Evolutionary conservation across 2,329 filamentous ascomycete genomes (phyloP).

Genomic region (Lachnellula occidentalis): DNA sequence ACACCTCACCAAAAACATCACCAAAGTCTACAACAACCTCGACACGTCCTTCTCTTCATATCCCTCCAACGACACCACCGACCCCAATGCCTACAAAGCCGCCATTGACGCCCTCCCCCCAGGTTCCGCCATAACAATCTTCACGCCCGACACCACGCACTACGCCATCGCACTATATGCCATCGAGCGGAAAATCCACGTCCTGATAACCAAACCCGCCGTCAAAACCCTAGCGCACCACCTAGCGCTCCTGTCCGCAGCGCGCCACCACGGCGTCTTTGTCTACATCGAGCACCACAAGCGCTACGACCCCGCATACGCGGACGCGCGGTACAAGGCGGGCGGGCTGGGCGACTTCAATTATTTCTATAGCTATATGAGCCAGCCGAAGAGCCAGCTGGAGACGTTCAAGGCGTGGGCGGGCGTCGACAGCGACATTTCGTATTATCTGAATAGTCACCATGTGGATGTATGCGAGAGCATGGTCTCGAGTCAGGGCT

Average conservation of each 20-base stretch:
- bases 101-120: constrained; percentile 79
- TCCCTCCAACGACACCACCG: constrained; percentile 65
- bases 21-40: constrained; percentile 78
- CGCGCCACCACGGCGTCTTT: constrained; percentile 71
- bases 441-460: constrained; percentile 93
- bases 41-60: constrained; percentile 83
- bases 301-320: constrained; percentile 88
- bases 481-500: constrained; percentile 72
- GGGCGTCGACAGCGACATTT: constrained; percentile 86
- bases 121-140: constrained; percentile 90
- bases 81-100: constrained; percentile 79
- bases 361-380: constrained; percentile 86
- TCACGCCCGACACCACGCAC: constrained; percentile 90
- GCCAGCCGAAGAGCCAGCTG: constrained; percentile 27
- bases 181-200: constrained; percentile 81
- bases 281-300: constrained; percentile 97
- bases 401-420: constrained; percentile 42
- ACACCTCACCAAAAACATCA: constrained; percentile 84
- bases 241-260: constrained; percentile 65
- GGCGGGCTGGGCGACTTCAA: constrained; percentile 85
- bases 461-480: constrained; percentile 90
- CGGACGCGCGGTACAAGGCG: constrained; percentile 76
- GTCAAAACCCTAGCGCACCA: constrained; percentile 81
- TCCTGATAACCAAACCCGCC: constrained; percentile 90
- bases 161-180: constrained; percentile 90